phyloP scores from a whole-genome alignment of 257 asterid species.

The Phtheirospermum japonicum region DNA sequence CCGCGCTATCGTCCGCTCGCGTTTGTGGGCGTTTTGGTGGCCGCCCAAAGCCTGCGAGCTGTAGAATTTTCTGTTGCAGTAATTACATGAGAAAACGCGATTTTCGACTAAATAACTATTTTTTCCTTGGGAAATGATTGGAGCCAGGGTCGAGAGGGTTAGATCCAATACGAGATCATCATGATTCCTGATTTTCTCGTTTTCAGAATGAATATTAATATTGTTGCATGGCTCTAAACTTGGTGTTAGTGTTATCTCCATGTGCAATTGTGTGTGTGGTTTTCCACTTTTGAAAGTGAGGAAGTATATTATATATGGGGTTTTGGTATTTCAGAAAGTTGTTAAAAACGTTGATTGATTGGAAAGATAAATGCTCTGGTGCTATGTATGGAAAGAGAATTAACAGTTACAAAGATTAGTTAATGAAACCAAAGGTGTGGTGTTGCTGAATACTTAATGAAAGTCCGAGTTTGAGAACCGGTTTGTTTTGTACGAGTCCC shows the following conservation, averaged over 20 bases:
- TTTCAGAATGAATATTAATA: slow-evolving; percentile 24
- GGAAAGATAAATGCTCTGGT: slow-evolving; percentile 38
- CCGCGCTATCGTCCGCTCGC: slow-evolving; percentile 63
- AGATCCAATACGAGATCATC: slow-evolving; percentile 45
- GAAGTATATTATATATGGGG: slow-evolving; percentile 25
- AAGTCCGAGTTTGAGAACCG: too few relatives aligned
- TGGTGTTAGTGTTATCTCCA: too few relatives aligned
- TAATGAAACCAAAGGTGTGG: too few relatives aligned
- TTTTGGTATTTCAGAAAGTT: slow-evolving; percentile 29
- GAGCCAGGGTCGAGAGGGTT: too few relatives aligned
- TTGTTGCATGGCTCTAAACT: slow-evolving; percentile 24
- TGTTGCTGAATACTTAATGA: too few relatives aligned
- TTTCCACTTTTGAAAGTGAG: slow-evolving; percentile 25
- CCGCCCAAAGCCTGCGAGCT: slow-evolving; percentile 92
- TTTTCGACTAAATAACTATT: too few relatives aligned
- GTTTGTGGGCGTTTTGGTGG: slow-evolving; percentile 86
- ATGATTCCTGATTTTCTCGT: slow-evolving; percentile 15
- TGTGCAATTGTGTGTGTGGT: slow-evolving; percentile 34
- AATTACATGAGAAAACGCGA: slow-evolving; percentile 76
- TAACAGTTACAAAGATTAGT: too few relatives aligned
- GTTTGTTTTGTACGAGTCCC: too few relatives aligned
- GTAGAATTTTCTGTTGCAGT: slow-evolving; percentile 67
- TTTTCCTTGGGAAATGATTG: slow-evolving; percentile 32
- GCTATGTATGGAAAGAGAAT: slow-evolving; percentile 50
- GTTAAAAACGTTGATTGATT: slow-evolving; percentile 41